Evolutionary conservation across 2,329 filamentous ascomycete species (phyloP), one percentile per base, ranked within the genome.

Genomic region (Trichoderma endophyticum): DNA sequence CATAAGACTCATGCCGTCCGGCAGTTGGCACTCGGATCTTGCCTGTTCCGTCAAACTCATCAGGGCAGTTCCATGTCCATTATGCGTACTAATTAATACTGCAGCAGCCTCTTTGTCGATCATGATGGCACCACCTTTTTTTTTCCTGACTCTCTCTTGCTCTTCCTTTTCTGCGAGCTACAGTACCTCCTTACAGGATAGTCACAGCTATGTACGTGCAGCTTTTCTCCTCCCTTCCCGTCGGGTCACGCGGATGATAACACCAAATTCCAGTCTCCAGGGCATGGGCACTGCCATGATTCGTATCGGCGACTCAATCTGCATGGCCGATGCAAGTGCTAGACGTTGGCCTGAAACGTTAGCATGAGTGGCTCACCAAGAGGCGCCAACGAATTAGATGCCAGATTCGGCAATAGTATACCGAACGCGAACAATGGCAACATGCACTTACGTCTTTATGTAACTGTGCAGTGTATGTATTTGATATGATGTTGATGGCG

Each of bases 21-120:
- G 24, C 48, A 43, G 21, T 57, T 57, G 61, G 18, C 36, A 3
- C 18, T 64, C 61, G 39, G 61, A 51, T 30, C 61, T 28, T 64
- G 15, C 39, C 32, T 63, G 60, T 28, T 64, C 39, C 62, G 62
- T 51, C 28, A 64, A 61, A 21, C n/a, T 36, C 56, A 61, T 61
- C n/a, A 61, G 59, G 60, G 60, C 60, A 24, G 34, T 36, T 61
- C 57, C 39, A 30, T 64, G 39, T 32, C 15, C 48, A 21, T 30
- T 67, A 34, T 57, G 39, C 39, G 18, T 21, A 24, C 51, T 28
- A 43, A 43, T 43, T n/a, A 43, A 43, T 43, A 28, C 51, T 43
- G 65, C 57, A 32, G 65, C 54, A 32, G 60, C 30, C n/a, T 67
- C 26, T 32, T 43, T 59, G 51, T 59, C 65, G 65, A 68, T 68